Conservation (phyloP, 139 green algal species). For the Chlorella vulgaris region DNA sequence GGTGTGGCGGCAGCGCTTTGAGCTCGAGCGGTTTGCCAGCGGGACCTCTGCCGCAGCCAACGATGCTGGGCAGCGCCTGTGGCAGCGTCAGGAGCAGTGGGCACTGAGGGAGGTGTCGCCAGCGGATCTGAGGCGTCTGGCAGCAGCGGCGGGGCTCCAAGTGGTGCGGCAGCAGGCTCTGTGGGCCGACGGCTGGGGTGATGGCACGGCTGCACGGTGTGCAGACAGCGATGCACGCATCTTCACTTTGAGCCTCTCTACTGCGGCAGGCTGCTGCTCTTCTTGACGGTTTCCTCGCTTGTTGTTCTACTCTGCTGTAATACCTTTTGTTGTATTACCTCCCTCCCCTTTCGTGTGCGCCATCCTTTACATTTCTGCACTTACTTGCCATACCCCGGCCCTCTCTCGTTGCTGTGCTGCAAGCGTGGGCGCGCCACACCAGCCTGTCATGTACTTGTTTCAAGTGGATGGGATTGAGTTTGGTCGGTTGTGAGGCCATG, state of each 20-base stretch:
- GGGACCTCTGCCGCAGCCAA: background rate
- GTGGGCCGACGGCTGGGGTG: background rate
- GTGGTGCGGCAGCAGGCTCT: background rate
- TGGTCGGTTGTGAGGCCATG: no score
- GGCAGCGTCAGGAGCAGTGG: background rate
- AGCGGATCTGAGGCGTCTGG: background rate
- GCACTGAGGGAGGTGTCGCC: background rate
- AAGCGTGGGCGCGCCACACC: no score
- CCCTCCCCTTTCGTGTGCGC: no score
- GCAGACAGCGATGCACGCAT: background rate
- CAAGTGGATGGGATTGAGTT: no score
- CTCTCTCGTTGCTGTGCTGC: no score
- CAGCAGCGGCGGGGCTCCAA: background rate
- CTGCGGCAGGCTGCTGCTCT: background rate
- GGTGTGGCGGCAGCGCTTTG: conserved; percentile 18
- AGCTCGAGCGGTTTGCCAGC: background rate
- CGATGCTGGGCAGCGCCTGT: background rate
- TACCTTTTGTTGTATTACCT: no score
- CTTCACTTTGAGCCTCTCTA: background rate
- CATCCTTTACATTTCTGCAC: no score
- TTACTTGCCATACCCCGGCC: no score
- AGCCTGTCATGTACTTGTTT: no score
- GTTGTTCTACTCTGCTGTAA: background rate
- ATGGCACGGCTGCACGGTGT: background rate
- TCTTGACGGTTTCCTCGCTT: background rate